These are phyloP conservation scores for Trichoderma sp. DNA, from an alignment of 2,329 filamentous ascomycete genomes.

Conservation along the genomic window DNA sequence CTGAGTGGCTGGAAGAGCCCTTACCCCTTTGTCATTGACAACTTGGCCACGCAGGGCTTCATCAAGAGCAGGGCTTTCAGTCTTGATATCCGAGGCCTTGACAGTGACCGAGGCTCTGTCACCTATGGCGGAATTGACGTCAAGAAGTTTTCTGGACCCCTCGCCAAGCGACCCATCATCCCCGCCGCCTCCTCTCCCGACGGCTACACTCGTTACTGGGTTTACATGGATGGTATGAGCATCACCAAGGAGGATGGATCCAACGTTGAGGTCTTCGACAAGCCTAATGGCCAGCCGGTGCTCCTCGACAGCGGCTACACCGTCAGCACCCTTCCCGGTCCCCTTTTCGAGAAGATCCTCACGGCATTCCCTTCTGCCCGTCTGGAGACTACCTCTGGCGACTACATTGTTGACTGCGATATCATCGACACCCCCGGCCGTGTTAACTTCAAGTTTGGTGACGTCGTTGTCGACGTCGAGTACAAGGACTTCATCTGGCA, in stretches of 20 bases:
- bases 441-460: conserved; percentile 52
- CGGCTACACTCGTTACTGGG: conserved; percentile 43
- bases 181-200: conserved; percentile 41
- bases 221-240: conserved; percentile 42
- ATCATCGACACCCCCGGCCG: conserved; percentile 39
- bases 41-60: conserved; percentile 35
- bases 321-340: conserved; percentile 64
- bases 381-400: conserved; percentile 42
- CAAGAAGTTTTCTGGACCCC: conserved; percentile 54
- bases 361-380: conserved; percentile 47
- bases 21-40: conserved; percentile 41
- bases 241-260: conserved; percentile 38
- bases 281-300: conserved; percentile 44
- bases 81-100: conserved; percentile 37
- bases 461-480: conserved; percentile 45
- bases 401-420: conserved; percentile 52
- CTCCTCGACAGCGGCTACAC: conserved; percentile 69
- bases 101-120: conserved; percentile 35
- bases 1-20: conserved; percentile 37
- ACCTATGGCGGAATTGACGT: conserved; percentile 61
- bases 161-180: conserved; percentile 59
- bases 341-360: conserved; percentile 50
- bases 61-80: conserved; percentile 42
- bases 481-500: conserved; percentile 51
- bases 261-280: conserved; percentile 47